Evolutionary conservation across 495 filamentous ascomycete genomes (phyloP).

Genomic region (Podospora conica): DNA sequence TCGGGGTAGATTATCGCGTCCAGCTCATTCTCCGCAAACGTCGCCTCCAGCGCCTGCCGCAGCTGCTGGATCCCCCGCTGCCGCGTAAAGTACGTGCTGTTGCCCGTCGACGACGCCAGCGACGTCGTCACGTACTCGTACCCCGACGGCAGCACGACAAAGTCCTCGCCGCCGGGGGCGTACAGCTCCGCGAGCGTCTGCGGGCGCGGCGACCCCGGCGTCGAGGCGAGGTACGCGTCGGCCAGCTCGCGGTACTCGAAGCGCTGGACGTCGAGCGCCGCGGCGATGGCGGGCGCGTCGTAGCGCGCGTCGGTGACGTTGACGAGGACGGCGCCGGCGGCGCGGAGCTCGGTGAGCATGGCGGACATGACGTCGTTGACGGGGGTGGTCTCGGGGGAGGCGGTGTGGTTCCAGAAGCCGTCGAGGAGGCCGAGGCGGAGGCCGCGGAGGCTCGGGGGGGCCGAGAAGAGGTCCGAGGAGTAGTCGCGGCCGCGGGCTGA

Average conservation of each 20-base stretch:
- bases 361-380: constrained; percentile 44
- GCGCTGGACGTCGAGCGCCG: constrained; percentile 48
- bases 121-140: constrained; percentile 48
- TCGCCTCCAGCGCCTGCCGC: constrained; percentile 38
- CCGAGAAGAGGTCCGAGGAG: constrained; percentile 27
- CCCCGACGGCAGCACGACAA: constrained; percentile 51
- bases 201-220: constrained; percentile 23
- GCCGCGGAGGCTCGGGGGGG: constrained; percentile 30
- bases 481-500: constrained; percentile 37
- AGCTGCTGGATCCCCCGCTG: constrained; percentile 43
- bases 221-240: constrained; percentile 40
- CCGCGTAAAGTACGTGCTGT: constrained; percentile 38
- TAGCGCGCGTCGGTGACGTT: constrained; percentile 46
- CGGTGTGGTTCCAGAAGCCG: constrained; percentile 44
- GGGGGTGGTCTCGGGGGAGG: constrained; percentile 43
- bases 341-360: constrained; percentile 28
- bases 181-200: constrained; percentile 42
- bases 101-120: constrained; percentile 40
- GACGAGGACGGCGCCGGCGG: constrained; percentile 37
- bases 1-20: constrained; percentile 61
- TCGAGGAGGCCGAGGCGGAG: constrained; percentile 43
- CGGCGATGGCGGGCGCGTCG: constrained; percentile 40
- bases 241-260: constrained; percentile 51
- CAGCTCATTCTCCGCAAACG: constrained; percentile 43
- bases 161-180: constrained; percentile 27